Conservation (phyloP, 257 asterid genomes). For the Euphrasia confusa region DNA sequence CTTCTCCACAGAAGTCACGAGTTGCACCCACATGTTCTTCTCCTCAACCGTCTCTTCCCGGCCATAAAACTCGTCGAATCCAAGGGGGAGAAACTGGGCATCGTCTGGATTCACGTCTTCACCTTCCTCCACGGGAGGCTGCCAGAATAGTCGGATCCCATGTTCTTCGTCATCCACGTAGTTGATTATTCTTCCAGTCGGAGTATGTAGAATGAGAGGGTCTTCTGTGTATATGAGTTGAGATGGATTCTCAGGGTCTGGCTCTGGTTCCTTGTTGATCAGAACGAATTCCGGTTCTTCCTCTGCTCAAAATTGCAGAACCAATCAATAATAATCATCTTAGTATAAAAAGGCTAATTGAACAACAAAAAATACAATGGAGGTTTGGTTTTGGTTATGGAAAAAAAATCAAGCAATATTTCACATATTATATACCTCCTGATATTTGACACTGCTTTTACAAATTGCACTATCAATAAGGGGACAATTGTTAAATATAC, state of each 20-base stretch:
- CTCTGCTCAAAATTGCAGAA: conserved; percentile 39
- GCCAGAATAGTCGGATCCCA: conserved; percentile 86
- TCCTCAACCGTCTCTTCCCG: conserved; percentile 26
- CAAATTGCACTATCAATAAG: not conserved
- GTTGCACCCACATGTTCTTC: conserved; percentile 35
- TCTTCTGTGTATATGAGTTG: conserved; percentile 61
- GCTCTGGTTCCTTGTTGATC: conserved; percentile 76
- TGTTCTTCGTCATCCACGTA: conserved; percentile 87
- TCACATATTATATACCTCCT: not conserved
- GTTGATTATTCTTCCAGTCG: conserved; percentile 81
- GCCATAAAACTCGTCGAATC: conserved; percentile 88
- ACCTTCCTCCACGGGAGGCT: conserved; percentile 53
- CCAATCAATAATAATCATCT: conserved; percentile 5
- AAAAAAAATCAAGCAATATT: not conserved
- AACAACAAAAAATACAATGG: not conserved
- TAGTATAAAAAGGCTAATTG: not conserved
- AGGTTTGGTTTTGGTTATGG: not conserved
- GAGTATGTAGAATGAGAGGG: conserved; percentile 84
- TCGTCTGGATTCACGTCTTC: conserved; percentile 57
- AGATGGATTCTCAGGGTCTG: conserved; percentile 92
- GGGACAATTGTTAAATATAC: not conserved
- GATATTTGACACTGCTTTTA: not conserved
- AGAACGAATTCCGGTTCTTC: conserved; percentile 71
- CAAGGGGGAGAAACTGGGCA: conserved; percentile 69
- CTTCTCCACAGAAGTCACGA: conserved; percentile 36